phyloP scores from a whole-genome alignment of 2,329 filamentous ascomycete species.

The Colletotrichum sublineola region DNA sequence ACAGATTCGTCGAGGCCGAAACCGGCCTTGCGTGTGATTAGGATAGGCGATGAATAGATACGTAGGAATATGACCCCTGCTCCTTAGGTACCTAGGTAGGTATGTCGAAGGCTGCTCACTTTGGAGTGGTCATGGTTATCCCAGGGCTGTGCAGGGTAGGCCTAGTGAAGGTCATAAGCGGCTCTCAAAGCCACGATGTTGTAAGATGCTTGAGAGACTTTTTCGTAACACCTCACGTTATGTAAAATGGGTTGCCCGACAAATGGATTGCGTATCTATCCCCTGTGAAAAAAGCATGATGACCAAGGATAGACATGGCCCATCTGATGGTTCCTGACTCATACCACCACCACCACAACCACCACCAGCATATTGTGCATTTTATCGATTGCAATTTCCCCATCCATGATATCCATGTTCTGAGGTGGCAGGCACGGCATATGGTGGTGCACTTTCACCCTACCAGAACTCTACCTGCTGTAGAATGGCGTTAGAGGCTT shows the following conservation, averaged over 20 bases:
- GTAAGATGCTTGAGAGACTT: neutral
- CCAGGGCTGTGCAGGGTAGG: slow-evolving; percentile 31
- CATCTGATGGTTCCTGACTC: slow-evolving; percentile 3
- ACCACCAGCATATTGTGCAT: neutral
- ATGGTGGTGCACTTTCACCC: slow-evolving; percentile 2
- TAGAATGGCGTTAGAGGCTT: slow-evolving; percentile 16
- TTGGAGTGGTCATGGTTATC: neutral
- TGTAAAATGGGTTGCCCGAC: neutral
- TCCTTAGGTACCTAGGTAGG: neutral
- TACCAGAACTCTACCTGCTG: neutral
- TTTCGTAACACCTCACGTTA: too few species aligned
- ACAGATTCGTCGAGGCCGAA: too few species aligned
- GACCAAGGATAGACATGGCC: neutral
- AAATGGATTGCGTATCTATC: neutral
- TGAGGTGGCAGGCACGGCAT: neutral
- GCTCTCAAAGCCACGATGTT: neutral
- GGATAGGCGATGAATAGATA: too few species aligned
- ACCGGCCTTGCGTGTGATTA: too few species aligned
- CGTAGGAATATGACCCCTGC: neutral
- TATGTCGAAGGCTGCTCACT: too few species aligned
- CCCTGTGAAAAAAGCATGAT: neutral
- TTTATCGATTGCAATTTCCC: slow-evolving; percentile 15
- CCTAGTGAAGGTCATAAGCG: neutral
- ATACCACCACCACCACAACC: neutral
- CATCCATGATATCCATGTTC: slow-evolving; percentile 30